Base-by-base conservation (phyloP, 768 basidiomycete genomes). In the Panus rudis region DNA sequence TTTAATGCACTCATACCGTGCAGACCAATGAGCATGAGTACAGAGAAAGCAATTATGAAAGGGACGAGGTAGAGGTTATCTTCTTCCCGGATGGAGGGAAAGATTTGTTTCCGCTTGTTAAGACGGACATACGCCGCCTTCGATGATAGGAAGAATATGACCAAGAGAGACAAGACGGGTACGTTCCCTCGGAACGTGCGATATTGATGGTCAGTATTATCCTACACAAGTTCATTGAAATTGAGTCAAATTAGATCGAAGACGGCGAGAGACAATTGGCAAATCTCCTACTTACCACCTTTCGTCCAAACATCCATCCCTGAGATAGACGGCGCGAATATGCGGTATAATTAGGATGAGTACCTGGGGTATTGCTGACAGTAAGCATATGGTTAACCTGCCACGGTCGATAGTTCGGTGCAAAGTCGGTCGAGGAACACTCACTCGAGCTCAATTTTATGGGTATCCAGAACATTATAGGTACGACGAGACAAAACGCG, bases 191-290 rank as follows among this genome's bases (percentile, higher is more conserved):
- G 78, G 63, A 99, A 96, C 3, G 80, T 75, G 20, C 84, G 84
- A 59, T 92, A 97, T 67, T 98, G 96, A 0, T 72, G 67, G 55
- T 98, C 96, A 49, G 88, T 91, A 56, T 84, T 88, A 62, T 99
- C 96, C 94, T 97, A 32, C 28, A 35, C n/a, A n/a, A n/a, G n/a
- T n/a, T n/a, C n/a, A n/a, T n/a, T n/a, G n/a, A n/a, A n/a, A n/a
- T n/a, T n/a, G n/a, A n/a, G n/a, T n/a, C n/a, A n/a, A n/a, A n/a
- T n/a, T n/a, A 39, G 38, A 10, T 42, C 30, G 17, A 8, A 5
- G 8, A 24, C 16, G 24, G 30, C 5, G 30, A 14, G 20, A n/a
- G 31, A 16, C 4, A 23, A 8, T n/a, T 12, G 16, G 24, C 31
- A 20, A 33, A 32, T 24, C 37, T 14, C 37, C 23, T 4, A 71